Evolutionary conservation across 441 rosid species (phyloP), one percentile per base, ranked within the genome.

Genomic region (Gossypium trilobum): DNA sequence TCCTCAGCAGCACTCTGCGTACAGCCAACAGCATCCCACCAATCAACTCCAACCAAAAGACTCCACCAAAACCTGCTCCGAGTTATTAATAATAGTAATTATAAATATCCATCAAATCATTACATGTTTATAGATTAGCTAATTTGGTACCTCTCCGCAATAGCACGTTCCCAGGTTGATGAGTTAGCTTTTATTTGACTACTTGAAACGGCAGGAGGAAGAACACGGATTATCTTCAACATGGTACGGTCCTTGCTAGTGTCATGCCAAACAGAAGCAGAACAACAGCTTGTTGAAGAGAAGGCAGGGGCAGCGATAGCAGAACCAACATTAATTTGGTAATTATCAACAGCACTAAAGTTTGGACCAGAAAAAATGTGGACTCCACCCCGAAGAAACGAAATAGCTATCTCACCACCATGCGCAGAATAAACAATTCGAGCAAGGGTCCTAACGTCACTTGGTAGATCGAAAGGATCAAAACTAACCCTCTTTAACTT

Each of bases 11-110:
- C 98, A 90, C 99, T 93, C 80, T 95, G 98, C n/a, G 99, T 93
- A 81, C 97, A 95, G 71, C 99, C 99, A 86, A 95, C 89, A 74
- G 97, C 98, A 77, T 95, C 99, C 98, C 99, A 93, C 99, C 99
- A 95, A 84, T 93, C 98, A 82, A 95, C 99, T 69, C 98, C 98
- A 58, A 95, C 98, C 90, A 93, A 84, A 82, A 95, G 99, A 82
- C 98, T 91, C 99, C 99, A 95, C 99, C 99, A 95, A 86, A 95
- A 95, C 89, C 99, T 95, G 83, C 82, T 78, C 69, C 3, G 10
- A 70, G 68, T 42, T 19, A 44, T 63, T 60, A 25, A 68, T 36
- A 39, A 64, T 55, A 20, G 29, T 17, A 6, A 10, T 55, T 19
- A 20, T 22, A 73, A 20, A 73, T 6, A 51, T 8, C 25, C 55